These are phyloP conservation scores for Keqinozyma sinolaborantium DNA, from an alignment of 1,139 yeast genomes.

Conservation along the genomic window DNA sequence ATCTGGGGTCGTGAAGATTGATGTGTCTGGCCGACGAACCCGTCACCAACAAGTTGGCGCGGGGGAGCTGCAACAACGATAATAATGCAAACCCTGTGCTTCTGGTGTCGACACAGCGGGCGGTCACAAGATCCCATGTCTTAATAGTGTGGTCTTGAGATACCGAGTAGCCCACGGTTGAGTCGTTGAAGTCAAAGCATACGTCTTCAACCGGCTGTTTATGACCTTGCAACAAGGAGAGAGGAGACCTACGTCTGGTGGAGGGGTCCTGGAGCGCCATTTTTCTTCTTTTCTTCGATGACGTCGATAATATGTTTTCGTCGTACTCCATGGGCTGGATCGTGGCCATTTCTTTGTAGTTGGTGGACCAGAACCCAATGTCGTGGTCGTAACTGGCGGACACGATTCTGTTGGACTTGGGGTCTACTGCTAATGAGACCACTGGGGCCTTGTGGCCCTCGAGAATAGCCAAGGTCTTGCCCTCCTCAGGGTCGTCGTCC, in stretches of 20 bases:
- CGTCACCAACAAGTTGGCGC: slow-evolving; percentile 68
- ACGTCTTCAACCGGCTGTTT: slow-evolving; percentile 84
- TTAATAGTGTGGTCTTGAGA: slow-evolving; percentile 93
- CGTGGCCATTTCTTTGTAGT: slow-evolving; percentile 77
- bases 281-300: slow-evolving; percentile 86
- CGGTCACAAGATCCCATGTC: slow-evolving; percentile 93
- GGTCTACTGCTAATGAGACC: slow-evolving; percentile 64
- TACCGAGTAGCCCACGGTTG: slow-evolving; percentile 85
- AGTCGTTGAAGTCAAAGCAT: slow-evolving; percentile 66
- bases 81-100: slow-evolving; percentile 85
- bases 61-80: slow-evolving; percentile 66
- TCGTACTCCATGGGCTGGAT: slow-evolving; percentile 58
- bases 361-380: slow-evolving; percentile 89
- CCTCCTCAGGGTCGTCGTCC: slow-evolving; percentile 55
- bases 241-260: slow-evolving; percentile 76
- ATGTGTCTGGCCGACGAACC: slow-evolving; percentile 98
- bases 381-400: slow-evolving; percentile 83
- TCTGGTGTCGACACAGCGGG: slow-evolving; percentile 80
- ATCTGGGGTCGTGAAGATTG: slow-evolving; percentile 87
- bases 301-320: slow-evolving; percentile 56
- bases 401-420: slow-evolving; percentile 53
- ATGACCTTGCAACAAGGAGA: slow-evolving; percentile 77
- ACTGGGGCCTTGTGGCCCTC: slow-evolving; percentile 91
- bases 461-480: slow-evolving; percentile 74
- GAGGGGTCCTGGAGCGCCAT: slow-evolving; percentile 75